Base-by-base conservation (phyloP, 2,329 filamentous ascomycete species). In the Microdochium trichocladiopsis region DNA sequence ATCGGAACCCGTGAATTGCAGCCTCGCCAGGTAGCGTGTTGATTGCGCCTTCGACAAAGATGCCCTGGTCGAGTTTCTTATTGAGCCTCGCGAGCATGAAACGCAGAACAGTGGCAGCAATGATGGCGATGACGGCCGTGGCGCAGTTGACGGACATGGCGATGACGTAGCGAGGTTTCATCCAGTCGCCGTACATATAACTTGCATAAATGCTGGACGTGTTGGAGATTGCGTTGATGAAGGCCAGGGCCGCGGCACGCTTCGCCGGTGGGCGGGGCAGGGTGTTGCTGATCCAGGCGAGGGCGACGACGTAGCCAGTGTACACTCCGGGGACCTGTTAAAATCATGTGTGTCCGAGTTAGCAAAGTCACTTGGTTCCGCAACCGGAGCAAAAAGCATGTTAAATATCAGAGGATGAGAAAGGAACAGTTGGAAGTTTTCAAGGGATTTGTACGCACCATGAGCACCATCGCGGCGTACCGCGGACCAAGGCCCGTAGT, bases 191-290 rank as follows among this genome's bases (percentile, higher is more conserved):
- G 59, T 88, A 89, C 75, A 88, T 79, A 60, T 87, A 87, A 52
- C 74, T 78, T 1, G 83, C 82, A 61, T 86, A 91, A 57, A 92
- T 91, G 48, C 78, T 83, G 43, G 80, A 81, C 11, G 77, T 75
- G 63, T 92, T 90, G 18, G 78, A 81, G 10, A 89, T 75, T 2
- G 84, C 84, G 62, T 93, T 93, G 68, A 92, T 89, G 55, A 86
- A 83, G 1, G 87, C 88, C 4, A 93, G 66, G 0, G 86, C 87
- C 0, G 86, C 74, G 1, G 75, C 75, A 54, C 87, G 79, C 71
- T 92, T 92, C 2, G 87, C 83, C 0, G 87, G 86, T 3, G 89
- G 88, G 4, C 88, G 80, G 0, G 88, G 87, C 50, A 93, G 76
- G 1, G 84, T 86, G 63, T 87, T 89, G 48, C 79, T 83, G 57